A percentile compares a stretch with the other conserved stretches of the same genome.
phyloP scores from a whole-genome alignment of 805 yeast species.

The Yarrowia deformans region DNA sequence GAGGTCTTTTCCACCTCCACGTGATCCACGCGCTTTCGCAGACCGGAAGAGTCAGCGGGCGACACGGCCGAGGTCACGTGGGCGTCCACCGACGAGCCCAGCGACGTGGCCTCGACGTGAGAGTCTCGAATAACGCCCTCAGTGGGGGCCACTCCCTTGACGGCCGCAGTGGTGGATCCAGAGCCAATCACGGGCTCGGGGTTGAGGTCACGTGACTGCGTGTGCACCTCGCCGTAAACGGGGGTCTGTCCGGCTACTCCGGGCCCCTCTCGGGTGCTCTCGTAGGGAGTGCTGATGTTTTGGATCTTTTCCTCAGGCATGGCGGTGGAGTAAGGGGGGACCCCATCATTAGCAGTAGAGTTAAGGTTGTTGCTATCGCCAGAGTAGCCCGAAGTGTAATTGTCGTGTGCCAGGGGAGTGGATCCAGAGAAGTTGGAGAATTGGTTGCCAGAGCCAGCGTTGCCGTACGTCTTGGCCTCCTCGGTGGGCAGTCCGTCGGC shows the following conservation, averaged over 20 bases:
- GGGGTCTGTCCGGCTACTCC: conserved; percentile 20
- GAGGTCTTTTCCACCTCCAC: conserved; percentile 1
- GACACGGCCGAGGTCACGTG: background rate
- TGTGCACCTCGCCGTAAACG: background rate
- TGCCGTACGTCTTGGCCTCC: no score
- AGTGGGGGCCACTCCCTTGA: conserved; percentile 20
- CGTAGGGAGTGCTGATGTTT: conserved; percentile 1
- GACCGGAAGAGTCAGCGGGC: background rate
- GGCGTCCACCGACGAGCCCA: conserved; percentile 31
- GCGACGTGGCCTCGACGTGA: background rate
- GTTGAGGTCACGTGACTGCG: background rate
- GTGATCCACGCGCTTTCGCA: conserved; percentile 11
- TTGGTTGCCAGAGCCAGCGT: no score
- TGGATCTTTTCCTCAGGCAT: background rate
- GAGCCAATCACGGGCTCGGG: background rate
- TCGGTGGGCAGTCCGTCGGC: conserved; percentile 18
- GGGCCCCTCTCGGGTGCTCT: background rate
- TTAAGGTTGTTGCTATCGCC: background rate
- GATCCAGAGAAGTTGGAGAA: background rate
- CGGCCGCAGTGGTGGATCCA: conserved; percentile 7
- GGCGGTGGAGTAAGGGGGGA: no score
- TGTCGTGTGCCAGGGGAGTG: background rate
- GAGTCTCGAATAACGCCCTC: background rate
- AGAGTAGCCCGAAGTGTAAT: background rate
- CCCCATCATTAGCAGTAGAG: background rate